Evolutionary conservation across 23 red algal genomes (phyloP), one percentile per base, ranked within the genome.

Genomic region (Pyropia yezoensis): DNA sequence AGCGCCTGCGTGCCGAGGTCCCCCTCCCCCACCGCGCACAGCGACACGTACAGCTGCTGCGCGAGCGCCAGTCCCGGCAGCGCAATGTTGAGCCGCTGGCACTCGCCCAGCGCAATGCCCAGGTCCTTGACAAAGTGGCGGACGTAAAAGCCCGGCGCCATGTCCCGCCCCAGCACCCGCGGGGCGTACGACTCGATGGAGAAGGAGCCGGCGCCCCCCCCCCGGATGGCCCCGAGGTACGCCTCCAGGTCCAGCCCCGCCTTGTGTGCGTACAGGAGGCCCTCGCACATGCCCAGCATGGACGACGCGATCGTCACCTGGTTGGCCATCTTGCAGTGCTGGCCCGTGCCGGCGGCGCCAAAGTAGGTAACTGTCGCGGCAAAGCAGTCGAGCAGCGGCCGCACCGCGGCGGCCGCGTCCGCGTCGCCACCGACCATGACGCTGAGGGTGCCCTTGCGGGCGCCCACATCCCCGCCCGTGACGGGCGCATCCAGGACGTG

Each of bases 51-150:
- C 30, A 94, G 59, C 61, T 94, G 89, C 29, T 85, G 78, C 15
- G 89, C 89, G 27, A 94, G 72, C 49, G 74, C 77, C 52, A 94
- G 52, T 3, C 89, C 89, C 15, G 88, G 89, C 50, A 94, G 70
- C 18, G 52, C 71, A 13, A 94, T 60, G 8, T 67, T 67, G 71
- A 94, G 54, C 62, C 82, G 68, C 61, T 79, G 81, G 58, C 73
- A 78, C 27, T 76, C 61, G 27, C 78, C 73, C 57, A 94, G 26
- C 33, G 89, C 89, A 14, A 94, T 85, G 26, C 89, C 89, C 14
- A 94, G 55, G 70, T 94, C 89, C 62, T 94, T 94, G 3, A 94
- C 89, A 74, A 94, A 85, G 65, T 94, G 89, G 18, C 84, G 78
- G 11, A 94, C 89, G 71, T 79, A 94, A 77, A 94, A 94, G 12